Evolutionary conservation across 306 rosid species (phyloP).

Genomic region (Inga laurina): DNA sequence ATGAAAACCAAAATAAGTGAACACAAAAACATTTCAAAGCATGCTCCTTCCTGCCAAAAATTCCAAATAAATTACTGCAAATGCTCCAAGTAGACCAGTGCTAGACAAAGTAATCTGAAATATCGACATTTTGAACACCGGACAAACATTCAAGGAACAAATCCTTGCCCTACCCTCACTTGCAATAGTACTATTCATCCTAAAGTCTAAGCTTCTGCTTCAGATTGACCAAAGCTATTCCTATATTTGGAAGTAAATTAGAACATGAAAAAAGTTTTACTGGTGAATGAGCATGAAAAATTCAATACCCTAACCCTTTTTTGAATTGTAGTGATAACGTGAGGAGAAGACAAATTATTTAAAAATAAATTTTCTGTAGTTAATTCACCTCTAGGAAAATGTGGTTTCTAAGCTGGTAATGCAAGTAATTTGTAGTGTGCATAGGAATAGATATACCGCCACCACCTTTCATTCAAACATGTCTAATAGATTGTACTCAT

Average conservation of each 20-base stretch:
- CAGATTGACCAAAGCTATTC: neutral
- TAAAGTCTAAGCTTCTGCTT: neutral
- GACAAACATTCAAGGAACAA: neutral
- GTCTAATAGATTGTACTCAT: slow-evolving; percentile 1
- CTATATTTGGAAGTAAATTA: neutral
- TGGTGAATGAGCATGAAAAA: neutral
- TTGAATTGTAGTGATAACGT: neutral
- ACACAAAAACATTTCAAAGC: slow-evolving; percentile 15
- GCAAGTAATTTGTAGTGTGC: neutral
- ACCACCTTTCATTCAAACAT: neutral
- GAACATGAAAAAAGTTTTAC: neutral
- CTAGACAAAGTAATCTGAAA: neutral
- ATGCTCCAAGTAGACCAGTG: neutral
- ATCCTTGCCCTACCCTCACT: neutral
- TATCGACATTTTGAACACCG: neutral
- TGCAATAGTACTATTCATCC: neutral
- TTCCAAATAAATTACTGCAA: neutral
- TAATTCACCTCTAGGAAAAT: neutral
- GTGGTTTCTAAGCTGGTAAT: neutral
- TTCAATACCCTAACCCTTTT: neutral
- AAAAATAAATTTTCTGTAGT: neutral
- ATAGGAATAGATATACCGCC: neutral
- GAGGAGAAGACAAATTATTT: neutral
- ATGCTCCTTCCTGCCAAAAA: neutral
- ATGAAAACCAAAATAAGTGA: slow-evolving; percentile 16